phyloP scores from a whole-genome alignment of 169 alveolate genomes.

The Plasmodium malariae region DNA sequence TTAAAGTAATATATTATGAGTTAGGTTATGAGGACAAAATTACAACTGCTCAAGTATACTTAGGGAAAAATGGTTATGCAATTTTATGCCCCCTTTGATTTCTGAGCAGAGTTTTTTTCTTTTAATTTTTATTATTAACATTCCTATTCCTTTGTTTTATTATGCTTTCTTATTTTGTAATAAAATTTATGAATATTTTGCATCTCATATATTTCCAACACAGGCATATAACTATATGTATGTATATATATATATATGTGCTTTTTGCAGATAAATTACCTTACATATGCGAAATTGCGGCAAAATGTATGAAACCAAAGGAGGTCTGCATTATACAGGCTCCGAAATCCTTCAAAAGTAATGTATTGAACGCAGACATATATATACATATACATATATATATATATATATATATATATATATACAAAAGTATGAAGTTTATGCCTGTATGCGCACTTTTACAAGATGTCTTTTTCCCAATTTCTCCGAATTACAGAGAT shows the following conservation, averaged over 20 bases:
- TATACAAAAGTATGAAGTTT: not conserved
- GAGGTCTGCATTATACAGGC: constrained; percentile 75
- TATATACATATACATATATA: not conserved
- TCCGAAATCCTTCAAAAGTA: constrained; percentile 61
- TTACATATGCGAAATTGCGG: constrained; percentile 70
- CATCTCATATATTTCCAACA: not conserved
- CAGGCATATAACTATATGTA: not conserved
- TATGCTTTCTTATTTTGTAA: constrained; percentile 2
- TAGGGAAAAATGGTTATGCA: constrained; percentile 75
- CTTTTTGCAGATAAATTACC: constrained; percentile 57
- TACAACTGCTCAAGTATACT: constrained; percentile 23
- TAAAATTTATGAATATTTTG: no score
- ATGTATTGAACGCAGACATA: not conserved
- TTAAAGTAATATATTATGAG: constrained; percentile 59
- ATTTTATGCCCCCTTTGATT: not conserved
- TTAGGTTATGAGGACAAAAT: constrained; percentile 55
- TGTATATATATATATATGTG: not conserved
- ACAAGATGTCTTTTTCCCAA: not conserved
- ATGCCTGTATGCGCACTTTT: not conserved
- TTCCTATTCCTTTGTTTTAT: not conserved
- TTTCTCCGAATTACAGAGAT: constrained; percentile 23
- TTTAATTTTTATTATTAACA: not conserved
- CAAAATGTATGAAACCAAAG: constrained; percentile 54
- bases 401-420: not conserved
- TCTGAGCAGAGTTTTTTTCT: not conserved